phyloP scores from a whole-genome alignment of 345 rosid species.

The Gynandropsis gynandra region DNA sequence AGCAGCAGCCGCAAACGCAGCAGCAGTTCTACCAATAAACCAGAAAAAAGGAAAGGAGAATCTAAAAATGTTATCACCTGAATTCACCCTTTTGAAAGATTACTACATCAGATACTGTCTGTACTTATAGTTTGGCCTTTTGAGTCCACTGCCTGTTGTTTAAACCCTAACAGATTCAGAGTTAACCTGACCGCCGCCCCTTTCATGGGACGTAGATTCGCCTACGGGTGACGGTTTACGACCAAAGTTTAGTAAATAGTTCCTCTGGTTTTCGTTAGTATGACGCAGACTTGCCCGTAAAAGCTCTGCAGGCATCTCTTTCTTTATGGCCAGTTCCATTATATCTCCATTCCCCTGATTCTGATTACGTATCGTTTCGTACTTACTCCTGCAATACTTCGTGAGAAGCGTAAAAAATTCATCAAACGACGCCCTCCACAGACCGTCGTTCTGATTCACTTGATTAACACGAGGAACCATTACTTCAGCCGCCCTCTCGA shows the following conservation, averaged over 20 bases:
- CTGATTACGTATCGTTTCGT: conserved; percentile 61
- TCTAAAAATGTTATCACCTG: background rate
- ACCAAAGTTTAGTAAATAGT: conserved; percentile 61
- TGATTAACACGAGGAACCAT: conserved; percentile 39
- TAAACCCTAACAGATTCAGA: conserved; percentile 67
- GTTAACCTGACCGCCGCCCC: conserved; percentile 40
- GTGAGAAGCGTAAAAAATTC: conserved; percentile 81
- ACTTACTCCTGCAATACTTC: conserved; percentile 82
- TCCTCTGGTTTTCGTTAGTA: conserved; percentile 71
- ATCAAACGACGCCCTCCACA: conserved; percentile 95
- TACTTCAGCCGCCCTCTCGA: conserved; percentile 79
- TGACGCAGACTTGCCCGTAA: conserved; percentile 90
- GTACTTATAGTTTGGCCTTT: no score
- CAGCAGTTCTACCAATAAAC: no score
- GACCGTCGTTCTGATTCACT: conserved; percentile 47
- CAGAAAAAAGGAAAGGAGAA: conserved; percentile 13
- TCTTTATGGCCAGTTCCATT: conserved; percentile 59
- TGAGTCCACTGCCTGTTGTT: background rate
- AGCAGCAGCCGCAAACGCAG: no score
- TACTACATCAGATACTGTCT: conserved; percentile 1
- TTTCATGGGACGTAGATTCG: conserved; percentile 31
- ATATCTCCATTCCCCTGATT: conserved; percentile 39
- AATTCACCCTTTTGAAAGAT: conserved; percentile 5
- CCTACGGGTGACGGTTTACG: conserved; percentile 43
- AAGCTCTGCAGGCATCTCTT: conserved; percentile 96